Evolutionary conservation across 2,329 filamentous ascomycete genomes (phyloP), one percentile per base, ranked within the genome.

Genomic region (Xylaria hypoxylon): DNA sequence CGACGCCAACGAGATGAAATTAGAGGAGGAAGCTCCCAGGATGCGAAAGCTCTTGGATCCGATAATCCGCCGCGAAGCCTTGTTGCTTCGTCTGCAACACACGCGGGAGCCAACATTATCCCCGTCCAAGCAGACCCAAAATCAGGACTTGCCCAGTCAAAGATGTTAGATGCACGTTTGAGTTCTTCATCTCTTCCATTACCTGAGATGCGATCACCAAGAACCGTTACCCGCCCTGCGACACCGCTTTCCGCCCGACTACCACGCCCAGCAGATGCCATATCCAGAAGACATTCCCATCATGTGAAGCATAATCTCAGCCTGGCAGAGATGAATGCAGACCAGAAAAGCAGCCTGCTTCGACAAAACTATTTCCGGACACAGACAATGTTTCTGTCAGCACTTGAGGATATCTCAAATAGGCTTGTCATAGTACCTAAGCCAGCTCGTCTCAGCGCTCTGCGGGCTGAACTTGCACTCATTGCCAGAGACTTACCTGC

Each of bases 401-500:
- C 92, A 1, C 84, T 96, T 17, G 92, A 95, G 77, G 90, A 92
- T 71, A 95, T 96, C 59, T 96, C 92, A 2, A 94, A 93, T 75
- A 89, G 92, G n/a, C 81, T 96, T 50, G 91, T 96, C 5, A 85
- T 91, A 60, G 92, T 96, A 5, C 92, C 92, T 1, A 96, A 96
- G 76, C 88, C 90, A 38, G 92, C 92, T 45, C 88, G 92, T 35
- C 84, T 96, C 72, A 96, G 92, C 78, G 92, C 93, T 47, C 81
- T 96, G 51, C 87, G 92, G 64, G 93, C 92, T 2, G 92, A 96
- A 79, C 83, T 96, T 67, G 92, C 92, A 15, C 83, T 96, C 40
- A 92, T 96, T 68, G 90, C 90, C 2, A 91, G 93, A 74, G 92
- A 96, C 75, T 80, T 96, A 50, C 92, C 92, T 0, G 91, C 92